These are phyloP conservation scores for Misopates orontium DNA, from an alignment of 257 asterid species.

Conservation along the genomic window DNA sequence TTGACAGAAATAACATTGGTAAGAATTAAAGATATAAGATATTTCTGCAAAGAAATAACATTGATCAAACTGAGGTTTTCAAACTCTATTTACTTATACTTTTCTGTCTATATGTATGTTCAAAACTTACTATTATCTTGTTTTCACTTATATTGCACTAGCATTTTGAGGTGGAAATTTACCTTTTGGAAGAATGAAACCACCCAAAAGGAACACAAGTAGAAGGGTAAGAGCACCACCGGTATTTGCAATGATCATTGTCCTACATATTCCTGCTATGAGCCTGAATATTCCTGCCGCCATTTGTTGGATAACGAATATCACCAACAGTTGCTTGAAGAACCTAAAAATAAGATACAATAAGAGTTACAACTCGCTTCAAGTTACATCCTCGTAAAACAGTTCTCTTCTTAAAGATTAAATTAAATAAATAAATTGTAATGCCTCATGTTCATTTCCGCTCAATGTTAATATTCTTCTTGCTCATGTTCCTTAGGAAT, in stretches of 20 bases:
- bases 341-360: slow-evolving; percentile 39
- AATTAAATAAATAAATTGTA: background rate
- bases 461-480: no score
- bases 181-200: slow-evolving; percentile 71
- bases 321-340: slow-evolving; percentile 53
- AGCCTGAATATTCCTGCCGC: slow-evolving; percentile 65
- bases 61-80: background rate
- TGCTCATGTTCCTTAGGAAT: no score
- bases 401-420: background rate
- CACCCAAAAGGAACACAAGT: slow-evolving; percentile 63
- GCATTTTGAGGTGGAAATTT: no score
- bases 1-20: background rate
- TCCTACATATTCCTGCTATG: slow-evolving; percentile 60
- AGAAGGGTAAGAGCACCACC: slow-evolving; percentile 67
- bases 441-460: no score
- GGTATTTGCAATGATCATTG: slow-evolving; percentile 56
- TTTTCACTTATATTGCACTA: background rate
- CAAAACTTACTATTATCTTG: background rate
- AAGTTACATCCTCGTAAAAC: background rate
- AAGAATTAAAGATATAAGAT: background rate
- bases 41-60: background rate
- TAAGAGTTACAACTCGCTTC: no score
- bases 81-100: background rate
- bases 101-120: background rate
- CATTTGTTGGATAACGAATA: slow-evolving; percentile 70